These are phyloP conservation scores for Chlorella variabilis DNA, from an alignment of 163 green algal genomes.

Conservation along the genomic window DNA sequence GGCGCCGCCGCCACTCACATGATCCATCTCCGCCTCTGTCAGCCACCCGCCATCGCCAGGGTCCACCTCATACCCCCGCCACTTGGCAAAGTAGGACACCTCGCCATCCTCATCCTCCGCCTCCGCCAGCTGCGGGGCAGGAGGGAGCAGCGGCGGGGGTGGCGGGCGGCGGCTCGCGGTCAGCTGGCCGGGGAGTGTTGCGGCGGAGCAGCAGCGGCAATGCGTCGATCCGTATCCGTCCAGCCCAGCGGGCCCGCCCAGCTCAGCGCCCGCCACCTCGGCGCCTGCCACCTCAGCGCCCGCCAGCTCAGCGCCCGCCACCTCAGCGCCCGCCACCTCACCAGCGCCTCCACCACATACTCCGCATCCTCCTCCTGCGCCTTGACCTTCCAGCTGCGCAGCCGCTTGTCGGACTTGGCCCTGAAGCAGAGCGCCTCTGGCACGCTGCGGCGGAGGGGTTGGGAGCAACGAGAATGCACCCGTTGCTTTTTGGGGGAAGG, in stretches of 20 bases:
- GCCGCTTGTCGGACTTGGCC: neutral
- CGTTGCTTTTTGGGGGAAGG: too few relatives aligned
- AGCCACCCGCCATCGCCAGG: slow-evolving; percentile 3
- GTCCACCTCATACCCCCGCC: slow-evolving; percentile 22
- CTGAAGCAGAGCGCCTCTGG: neutral
- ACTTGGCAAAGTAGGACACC: slow-evolving; percentile 31
- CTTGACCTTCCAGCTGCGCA: slow-evolving; percentile 13
- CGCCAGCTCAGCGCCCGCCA: neutral
- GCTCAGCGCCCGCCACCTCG: too few relatives aligned
- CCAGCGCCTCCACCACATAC: neutral
- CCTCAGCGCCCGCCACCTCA: too few relatives aligned
- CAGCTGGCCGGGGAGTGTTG: too few relatives aligned
- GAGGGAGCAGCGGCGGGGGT: neutral
- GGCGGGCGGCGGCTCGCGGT: too few relatives aligned
- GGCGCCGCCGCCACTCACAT: neutral
- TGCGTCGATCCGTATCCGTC: too few relatives aligned
- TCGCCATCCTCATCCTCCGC: neutral
- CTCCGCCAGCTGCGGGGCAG: slow-evolving; percentile 16
- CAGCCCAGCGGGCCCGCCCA: too few relatives aligned
- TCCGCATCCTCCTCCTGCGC: neutral
- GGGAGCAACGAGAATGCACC: too few relatives aligned
- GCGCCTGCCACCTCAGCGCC: neutral
- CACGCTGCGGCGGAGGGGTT: slow-evolving; percentile 12
- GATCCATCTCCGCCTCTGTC: neutral
- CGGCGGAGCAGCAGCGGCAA: too few relatives aligned